These are phyloP conservation scores for Ceratocystis smalleyi DNA, from an alignment of 2,329 filamentous ascomycete species.

Conservation along the genomic window DNA sequence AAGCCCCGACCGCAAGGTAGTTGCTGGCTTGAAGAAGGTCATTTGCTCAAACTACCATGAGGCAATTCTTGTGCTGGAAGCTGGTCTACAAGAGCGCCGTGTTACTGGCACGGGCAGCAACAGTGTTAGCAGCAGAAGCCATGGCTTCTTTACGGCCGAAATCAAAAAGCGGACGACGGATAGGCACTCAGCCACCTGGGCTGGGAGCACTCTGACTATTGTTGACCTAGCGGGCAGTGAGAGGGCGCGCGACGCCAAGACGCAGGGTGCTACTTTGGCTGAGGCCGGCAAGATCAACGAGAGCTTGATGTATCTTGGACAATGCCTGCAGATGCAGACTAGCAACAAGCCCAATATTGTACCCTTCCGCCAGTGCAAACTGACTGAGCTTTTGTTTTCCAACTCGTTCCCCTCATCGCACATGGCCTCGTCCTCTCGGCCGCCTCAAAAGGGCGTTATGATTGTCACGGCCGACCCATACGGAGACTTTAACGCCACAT, in stretches of 20 bases:
- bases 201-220: constrained; percentile 64
- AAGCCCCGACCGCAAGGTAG: constrained; percentile 82
- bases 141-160: constrained; percentile 92
- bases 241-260: constrained; percentile 83
- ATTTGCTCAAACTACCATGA: constrained; percentile 71
- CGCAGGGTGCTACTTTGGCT: constrained; percentile 75
- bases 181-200: constrained; percentile 40
- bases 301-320: constrained; percentile 92
- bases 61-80: constrained; percentile 77
- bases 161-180: constrained; percentile 59
- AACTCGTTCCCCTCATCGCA: constrained; percentile 59
- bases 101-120: constrained; percentile 88
- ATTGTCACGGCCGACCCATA: constrained; percentile 86
- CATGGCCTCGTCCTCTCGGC: constrained; percentile 31
- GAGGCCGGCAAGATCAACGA: constrained; percentile 98
- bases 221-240: constrained; percentile 91
- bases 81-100: constrained; percentile 69
- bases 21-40: constrained; percentile 80
- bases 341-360: constrained; percentile 65
- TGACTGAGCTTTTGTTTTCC: constrained; percentile 74
- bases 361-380: constrained; percentile 68
- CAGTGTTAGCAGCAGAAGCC: constrained; percentile 77
- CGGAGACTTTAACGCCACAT: constrained; percentile 92
- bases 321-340: constrained; percentile 90
- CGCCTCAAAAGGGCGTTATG: constrained; percentile 83